These are phyloP conservation scores for Fusarium sp. DNA, from an alignment of 2,329 filamentous ascomycete genomes.

Conservation along the genomic window DNA sequence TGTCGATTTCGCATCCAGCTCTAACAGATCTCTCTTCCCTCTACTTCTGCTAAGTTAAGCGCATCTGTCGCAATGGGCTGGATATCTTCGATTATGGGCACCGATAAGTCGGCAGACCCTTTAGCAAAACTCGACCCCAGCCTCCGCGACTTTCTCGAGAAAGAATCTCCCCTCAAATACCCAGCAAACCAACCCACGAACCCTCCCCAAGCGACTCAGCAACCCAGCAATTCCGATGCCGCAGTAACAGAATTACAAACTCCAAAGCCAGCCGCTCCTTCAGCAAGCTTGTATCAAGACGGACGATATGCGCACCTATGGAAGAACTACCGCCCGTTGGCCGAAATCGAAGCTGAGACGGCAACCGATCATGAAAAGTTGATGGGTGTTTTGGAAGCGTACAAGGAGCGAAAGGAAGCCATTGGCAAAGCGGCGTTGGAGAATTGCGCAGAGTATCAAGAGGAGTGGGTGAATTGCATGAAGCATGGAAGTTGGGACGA, in stretches of 20 bases:
- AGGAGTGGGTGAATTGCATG: constrained; percentile 86
- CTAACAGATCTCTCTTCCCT: background rate
- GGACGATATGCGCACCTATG: constrained; percentile 85
- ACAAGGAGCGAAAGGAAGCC: constrained; percentile 81
- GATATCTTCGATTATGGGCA: constrained; percentile 65
- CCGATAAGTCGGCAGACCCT: constrained; percentile 63
- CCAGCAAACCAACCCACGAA: constrained; percentile 46
- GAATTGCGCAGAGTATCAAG: constrained; percentile 90
- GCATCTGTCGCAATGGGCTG: constrained; percentile 62
- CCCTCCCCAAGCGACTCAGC: constrained; percentile 13
- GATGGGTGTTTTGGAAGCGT: constrained; percentile 81
- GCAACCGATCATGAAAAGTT: constrained; percentile 85
- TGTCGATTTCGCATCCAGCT: constrained; percentile 16
- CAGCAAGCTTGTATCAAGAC: constrained; percentile 66
- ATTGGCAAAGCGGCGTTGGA: constrained; percentile 88
- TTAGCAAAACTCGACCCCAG: constrained; percentile 82
- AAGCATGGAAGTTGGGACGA: constrained; percentile 74
- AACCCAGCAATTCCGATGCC: constrained; percentile 18
- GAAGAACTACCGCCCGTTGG: constrained; percentile 86
- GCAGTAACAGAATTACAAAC: constrained; percentile 31
- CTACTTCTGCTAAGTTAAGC: background rate
- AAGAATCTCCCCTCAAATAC: constrained; percentile 82
- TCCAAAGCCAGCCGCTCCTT: constrained; percentile 54
- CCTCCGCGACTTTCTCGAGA: constrained; percentile 84
- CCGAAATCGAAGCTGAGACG: constrained; percentile 73